Evolutionary conservation across 2,329 filamentous ascomycete species (phyloP).

Genomic region (Neurospora sp.): DNA sequence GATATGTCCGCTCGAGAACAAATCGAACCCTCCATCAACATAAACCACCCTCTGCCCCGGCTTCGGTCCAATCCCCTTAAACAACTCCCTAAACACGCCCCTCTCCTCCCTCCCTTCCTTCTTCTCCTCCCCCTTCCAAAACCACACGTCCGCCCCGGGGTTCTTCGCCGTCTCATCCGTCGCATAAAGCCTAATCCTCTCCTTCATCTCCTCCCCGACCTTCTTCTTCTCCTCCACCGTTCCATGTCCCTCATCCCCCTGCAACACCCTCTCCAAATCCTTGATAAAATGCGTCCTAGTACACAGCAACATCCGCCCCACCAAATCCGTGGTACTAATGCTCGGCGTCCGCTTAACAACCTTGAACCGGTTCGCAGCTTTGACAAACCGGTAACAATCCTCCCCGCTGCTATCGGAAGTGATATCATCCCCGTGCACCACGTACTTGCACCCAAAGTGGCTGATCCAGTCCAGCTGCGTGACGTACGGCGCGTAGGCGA

Average conservation of each 20-base stretch:
- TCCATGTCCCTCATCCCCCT: constrained; percentile 64
- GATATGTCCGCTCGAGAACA: constrained; percentile 95
- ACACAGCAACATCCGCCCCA: constrained; percentile 93
- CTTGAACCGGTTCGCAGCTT: constrained; percentile 86
- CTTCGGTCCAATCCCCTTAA: constrained; percentile 60
- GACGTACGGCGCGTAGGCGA: constrained; percentile 86
- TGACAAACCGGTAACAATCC: constrained; percentile 97
- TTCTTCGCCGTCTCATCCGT: constrained; percentile 73
- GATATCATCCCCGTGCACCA: constrained; percentile 95
- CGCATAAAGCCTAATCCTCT: constrained; percentile 76
- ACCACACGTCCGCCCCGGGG: constrained; percentile 77
- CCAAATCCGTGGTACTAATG: constrained; percentile 96
- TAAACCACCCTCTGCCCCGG: constrained; percentile 83
- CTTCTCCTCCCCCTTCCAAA: constrained; percentile 51
- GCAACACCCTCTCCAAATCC: constrained; percentile 59
- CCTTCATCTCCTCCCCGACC: constrained; percentile 58
- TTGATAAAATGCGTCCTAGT: constrained; percentile 91
- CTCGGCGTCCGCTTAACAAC: constrained; percentile 93
- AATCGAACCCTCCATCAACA: constrained; percentile 91
- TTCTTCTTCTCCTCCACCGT: constrained; percentile 54
- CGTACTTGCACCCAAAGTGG: constrained; percentile 90
- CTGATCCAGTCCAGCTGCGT: constrained; percentile 89
- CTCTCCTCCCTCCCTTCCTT: constrained; percentile 43
- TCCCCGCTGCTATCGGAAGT: constrained; percentile 88
- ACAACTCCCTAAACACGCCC: constrained; percentile 57